These are phyloP conservation scores for Pythium sukuiense DNA, from an alignment of 352 stramenopile species.

Conservation along the genomic window DNA sequence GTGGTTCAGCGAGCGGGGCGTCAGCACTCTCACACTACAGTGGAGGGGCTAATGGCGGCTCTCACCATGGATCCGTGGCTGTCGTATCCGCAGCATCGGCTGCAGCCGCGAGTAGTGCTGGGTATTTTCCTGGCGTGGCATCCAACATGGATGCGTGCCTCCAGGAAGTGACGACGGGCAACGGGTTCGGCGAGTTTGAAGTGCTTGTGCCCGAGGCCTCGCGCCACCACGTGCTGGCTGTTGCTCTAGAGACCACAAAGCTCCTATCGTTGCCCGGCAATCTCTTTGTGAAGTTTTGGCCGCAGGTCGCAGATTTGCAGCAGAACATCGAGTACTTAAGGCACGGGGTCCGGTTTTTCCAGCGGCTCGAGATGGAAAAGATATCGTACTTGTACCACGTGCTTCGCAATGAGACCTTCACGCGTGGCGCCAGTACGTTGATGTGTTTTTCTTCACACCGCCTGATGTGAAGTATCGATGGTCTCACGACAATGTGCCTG, in stretches of 20 bases:
- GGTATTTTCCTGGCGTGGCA: conserved; percentile 11
- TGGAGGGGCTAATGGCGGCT: too few relatives aligned
- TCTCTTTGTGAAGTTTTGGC: conserved; percentile 53
- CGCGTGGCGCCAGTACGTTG: conserved; percentile 43
- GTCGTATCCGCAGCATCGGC: neutral
- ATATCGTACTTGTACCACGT: conserved; percentile 60
- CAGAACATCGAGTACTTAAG: conserved; percentile 54
- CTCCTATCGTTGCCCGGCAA: conserved; percentile 52
- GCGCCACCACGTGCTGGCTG: conserved; percentile 34
- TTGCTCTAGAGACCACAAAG: conserved; percentile 49
- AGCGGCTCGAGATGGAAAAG: conserved; percentile 48
- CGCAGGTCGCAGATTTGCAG: conserved; percentile 30
- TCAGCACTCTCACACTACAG: neutral
- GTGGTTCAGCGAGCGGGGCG: conserved; percentile 10
- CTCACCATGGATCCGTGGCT: conserved; percentile 5
- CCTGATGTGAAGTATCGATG: neutral
- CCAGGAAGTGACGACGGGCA: conserved; percentile 36
- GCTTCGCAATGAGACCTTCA: conserved; percentile 44
- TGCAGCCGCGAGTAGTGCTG: neutral
- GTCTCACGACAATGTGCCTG: conserved; percentile 2
- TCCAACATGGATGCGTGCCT: conserved; percentile 30
- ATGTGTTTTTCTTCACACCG: neutral
- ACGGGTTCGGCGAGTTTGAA: conserved; percentile 70
- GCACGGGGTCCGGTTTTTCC: conserved; percentile 39
- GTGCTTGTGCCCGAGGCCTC: conserved; percentile 45